These are phyloP conservation scores for Zasmidium citrigriseum DNA, from an alignment of 2,329 filamentous ascomycete species.

Conservation along the genomic window DNA sequence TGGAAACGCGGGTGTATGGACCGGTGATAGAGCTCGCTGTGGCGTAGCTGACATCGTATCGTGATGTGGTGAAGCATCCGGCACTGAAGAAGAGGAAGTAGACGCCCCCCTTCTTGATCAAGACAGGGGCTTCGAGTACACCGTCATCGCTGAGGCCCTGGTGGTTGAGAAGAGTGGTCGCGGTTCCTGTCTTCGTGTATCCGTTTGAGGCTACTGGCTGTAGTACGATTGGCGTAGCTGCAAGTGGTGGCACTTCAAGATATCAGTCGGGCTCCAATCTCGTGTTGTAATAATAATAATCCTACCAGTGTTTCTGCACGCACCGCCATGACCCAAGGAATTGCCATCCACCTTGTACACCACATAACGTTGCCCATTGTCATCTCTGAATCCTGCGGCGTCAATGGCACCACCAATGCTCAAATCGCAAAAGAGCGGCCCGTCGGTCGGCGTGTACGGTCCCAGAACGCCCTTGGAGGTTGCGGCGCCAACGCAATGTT, in stretches of 20 bases:
- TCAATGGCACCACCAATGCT: conserved; percentile 38
- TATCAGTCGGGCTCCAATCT: background rate
- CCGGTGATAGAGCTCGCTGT: conserved; percentile 31
- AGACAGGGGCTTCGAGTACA: conserved; percentile 35
- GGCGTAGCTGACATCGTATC: conserved; percentile 38
- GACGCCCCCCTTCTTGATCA: conserved; percentile 27
- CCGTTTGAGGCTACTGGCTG: conserved; percentile 35
- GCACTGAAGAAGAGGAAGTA: conserved; percentile 42
- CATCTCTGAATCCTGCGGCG: conserved; percentile 32
- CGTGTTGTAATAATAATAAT: conserved; percentile 5
- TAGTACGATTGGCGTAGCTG: conserved; percentile 34
- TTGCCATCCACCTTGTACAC: conserved; percentile 41
- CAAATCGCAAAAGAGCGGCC: conserved; percentile 31
- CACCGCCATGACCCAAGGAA: conserved; percentile 29
- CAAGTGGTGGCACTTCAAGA: conserved; percentile 29
- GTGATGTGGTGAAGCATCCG: conserved; percentile 32
- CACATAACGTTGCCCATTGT: conserved; percentile 35
- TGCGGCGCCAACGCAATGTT: conserved; percentile 39
- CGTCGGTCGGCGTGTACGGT: conserved; percentile 33
- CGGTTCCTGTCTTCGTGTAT: conserved; percentile 28
- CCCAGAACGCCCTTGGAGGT: conserved; percentile 28
- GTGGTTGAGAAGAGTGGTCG: conserved; percentile 33
- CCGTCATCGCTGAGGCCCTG: conserved; percentile 32
- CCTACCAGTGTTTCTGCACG: conserved; percentile 34
- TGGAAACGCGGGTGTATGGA: conserved; percentile 32